Conservation (phyloP, 176 grass and related monocot species). For the Juncus effusus region DNA sequence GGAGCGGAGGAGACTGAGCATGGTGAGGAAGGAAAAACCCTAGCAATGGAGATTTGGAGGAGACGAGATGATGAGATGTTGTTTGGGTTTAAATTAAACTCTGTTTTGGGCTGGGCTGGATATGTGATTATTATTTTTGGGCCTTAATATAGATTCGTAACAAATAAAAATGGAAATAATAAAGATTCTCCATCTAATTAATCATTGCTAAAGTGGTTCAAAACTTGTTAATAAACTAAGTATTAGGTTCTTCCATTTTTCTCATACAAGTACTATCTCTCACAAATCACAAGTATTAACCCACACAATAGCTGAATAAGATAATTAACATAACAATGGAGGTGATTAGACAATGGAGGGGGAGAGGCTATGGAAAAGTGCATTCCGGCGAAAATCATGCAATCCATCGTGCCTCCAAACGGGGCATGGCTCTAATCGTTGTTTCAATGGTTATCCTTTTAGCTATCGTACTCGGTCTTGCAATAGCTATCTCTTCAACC, state of each 20-base stretch:
- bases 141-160: neutral
- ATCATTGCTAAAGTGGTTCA: neutral
- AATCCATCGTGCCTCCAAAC: conserved; percentile 2
- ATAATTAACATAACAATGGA: conserved; percentile 15
- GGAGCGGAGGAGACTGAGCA: conserved; percentile 20
- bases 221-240: conserved; percentile 8
- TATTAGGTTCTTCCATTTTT: neutral
- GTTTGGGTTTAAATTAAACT: neutral
- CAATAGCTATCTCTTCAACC: neutral
- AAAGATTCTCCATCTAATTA: conserved; percentile 17
- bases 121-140: too few species aligned
- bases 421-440: conserved; percentile 6
- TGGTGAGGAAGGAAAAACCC: conserved; percentile 11
- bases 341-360: conserved; percentile 25
- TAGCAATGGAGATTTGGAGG: conserved; percentile 2
- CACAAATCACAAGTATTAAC: neutral
- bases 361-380: conserved; percentile 34
- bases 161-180: neutral
- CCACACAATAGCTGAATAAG: neutral
- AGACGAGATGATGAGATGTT: neutral
- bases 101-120: neutral
- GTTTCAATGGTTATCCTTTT: conserved; percentile 8
- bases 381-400: conserved; percentile 20
- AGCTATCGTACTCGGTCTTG: conserved; percentile 4
- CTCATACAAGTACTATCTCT: too few species aligned